Conservation (phyloP, 768 basidiomycete species). For the Lentinula lateritia region DNA sequence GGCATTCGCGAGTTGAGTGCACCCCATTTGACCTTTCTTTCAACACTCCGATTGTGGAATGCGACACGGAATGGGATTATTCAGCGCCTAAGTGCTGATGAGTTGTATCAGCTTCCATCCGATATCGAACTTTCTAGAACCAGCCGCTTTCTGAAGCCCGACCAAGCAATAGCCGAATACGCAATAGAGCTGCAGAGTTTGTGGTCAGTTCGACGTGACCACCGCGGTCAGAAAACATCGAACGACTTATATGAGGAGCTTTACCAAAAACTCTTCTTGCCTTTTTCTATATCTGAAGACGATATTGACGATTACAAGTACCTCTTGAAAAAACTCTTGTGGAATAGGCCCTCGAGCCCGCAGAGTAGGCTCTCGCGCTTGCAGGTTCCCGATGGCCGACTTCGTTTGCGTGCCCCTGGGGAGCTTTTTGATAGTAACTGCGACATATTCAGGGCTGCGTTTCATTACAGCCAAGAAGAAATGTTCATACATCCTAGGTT, state of each 20-base stretch:
- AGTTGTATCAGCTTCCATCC: neutral
- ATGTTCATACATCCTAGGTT: constrained; percentile 2
- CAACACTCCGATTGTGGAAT: neutral
- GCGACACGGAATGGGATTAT: neutral
- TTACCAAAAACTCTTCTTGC: neutral
- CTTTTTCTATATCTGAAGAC: neutral
- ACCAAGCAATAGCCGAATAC: neutral
- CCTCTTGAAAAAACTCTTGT: neutral
- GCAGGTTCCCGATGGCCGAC: constrained; percentile 1
- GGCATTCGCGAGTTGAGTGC: neutral
- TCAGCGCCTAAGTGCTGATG: neutral
- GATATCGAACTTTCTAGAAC: neutral
- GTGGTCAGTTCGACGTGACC: neutral
- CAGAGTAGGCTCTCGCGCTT: neutral
- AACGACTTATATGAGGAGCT: neutral
- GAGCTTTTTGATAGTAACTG: neutral
- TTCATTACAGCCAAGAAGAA: neutral
- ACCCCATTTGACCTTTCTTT: neutral
- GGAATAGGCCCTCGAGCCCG: neutral
- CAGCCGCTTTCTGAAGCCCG: neutral
- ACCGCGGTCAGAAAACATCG: neutral
- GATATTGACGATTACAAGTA: neutral
- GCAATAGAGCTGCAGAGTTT: neutral
- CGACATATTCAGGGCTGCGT: neutral
- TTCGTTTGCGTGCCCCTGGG: neutral